Conservation (phyloP, 768 basidiomycete species). For the Lyophyllum atratum region DNA sequence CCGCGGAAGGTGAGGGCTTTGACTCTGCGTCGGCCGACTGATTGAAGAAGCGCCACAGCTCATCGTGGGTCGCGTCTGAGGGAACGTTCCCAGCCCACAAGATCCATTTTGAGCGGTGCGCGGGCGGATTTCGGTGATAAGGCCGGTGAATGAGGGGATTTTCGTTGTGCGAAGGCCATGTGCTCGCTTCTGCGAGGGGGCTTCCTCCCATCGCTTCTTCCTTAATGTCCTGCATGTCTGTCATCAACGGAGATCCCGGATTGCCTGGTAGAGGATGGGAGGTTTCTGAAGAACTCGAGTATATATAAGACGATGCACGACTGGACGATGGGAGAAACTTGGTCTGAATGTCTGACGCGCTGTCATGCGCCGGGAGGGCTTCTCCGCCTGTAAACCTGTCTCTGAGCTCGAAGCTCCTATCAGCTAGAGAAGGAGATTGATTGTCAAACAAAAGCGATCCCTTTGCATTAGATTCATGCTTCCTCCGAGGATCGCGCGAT, state of each 20-base stretch:
- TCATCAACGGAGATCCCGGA: too few relatives aligned
- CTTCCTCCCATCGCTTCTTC: too few relatives aligned
- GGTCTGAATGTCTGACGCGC: constrained; percentile 22
- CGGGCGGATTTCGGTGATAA: constrained; percentile 72
- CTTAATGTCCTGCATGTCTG: too few relatives aligned
- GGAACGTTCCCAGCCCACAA: constrained; percentile 98
- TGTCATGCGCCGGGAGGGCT: constrained; percentile 26
- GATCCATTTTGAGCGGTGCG: constrained; percentile 85
- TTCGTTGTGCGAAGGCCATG: constrained; percentile 19
- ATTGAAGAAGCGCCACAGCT: constrained; percentile 85
- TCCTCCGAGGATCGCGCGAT: constrained; percentile 82
- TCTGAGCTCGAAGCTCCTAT: constrained; percentile 31
- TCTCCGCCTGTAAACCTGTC: constrained; percentile 40
- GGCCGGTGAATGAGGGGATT: constrained; percentile 44
- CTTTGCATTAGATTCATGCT: constrained; percentile 39
- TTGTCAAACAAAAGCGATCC: constrained; percentile 30
- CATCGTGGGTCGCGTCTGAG: constrained; percentile 77
- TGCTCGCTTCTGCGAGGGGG: constrained; percentile 10
- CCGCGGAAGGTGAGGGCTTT: constrained; percentile 31
- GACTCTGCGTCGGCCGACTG: constrained; percentile 16
- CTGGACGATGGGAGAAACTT: constrained; percentile 25
- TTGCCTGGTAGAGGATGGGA: too few relatives aligned
- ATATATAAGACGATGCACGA: constrained; percentile 23
- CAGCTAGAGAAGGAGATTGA: constrained; percentile 29
- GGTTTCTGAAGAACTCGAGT: too few relatives aligned